These are phyloP conservation scores for Amanita muscaria DNA, from an alignment of 768 basidiomycete genomes.

Conservation along the genomic window DNA sequence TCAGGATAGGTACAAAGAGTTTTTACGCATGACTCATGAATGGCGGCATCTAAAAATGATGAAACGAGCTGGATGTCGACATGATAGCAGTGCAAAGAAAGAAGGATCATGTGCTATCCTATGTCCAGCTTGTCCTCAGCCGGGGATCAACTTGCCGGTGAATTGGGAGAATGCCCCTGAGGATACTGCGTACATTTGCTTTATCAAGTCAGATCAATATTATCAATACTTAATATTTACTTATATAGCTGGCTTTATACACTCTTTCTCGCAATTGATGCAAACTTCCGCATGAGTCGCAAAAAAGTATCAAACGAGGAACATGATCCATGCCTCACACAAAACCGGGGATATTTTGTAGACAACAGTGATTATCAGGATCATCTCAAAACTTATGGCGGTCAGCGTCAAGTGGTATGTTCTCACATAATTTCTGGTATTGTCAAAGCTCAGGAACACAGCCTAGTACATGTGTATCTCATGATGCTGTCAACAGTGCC, in stretches of 20 bases:
- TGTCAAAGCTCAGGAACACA: too few relatives aligned
- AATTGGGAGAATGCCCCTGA: background rate
- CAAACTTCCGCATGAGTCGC: conserved; percentile 1
- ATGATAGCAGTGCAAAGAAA: background rate
- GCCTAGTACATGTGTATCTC: background rate
- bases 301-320: conserved; percentile 7
- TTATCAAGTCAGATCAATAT: background rate
- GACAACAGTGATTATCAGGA: too few relatives aligned
- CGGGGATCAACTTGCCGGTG: background rate
- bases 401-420: too few relatives aligned
- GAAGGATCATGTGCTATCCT: conserved; percentile 1
- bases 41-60: background rate
- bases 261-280: background rate
- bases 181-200: background rate
- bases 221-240: background rate
- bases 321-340: conserved; percentile 7
- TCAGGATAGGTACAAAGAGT: background rate
- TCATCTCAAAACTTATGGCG: too few relatives aligned
- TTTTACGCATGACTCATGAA: background rate
- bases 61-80: background rate
- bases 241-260: conserved; percentile 12
- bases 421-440: too few relatives aligned
- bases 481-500: background rate
- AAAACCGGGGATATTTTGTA: background rate
- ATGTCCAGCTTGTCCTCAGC: conserved; percentile 2